Evolutionary conservation across 1,139 yeast species (phyloP), one percentile per base, ranked within the genome.

Genomic region (Diutina rugosa): DNA sequence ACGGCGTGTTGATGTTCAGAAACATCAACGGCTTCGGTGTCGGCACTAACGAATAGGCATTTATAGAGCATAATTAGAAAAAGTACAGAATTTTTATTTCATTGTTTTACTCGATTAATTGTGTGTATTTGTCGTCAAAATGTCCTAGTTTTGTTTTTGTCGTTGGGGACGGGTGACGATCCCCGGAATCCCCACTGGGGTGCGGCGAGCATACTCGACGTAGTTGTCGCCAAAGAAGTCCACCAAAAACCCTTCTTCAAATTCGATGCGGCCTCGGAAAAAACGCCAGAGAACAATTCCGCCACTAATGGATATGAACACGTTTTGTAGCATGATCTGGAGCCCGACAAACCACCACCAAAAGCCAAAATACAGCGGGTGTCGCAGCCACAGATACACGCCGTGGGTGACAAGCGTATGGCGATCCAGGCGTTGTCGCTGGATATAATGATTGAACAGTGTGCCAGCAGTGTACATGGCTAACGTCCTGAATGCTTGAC

Each of bases 321-420:
- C 57, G 68, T 90, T 93, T 55, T 82, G 72, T 58, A 91, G 69
- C 61, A 85, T 64, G 56, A 91, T 48, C 67, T 93, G 96, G 1
- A 90, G 76, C 0, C 98, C 98, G 4, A 91, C 64, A 32, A 95
- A 93, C 97, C 98, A 95, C 81, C 90, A 84, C 65, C 85, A 91
- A 67, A 87, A 93, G 0, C 98, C 99, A 57, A 84, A 79, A 69
- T 93, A 93, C 56, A 95, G 85, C 10, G 99, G 99, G 67, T 93
- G 99, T 59, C 99, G 77, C 9, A 81, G 70, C 21, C 71, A 61
- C 1, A 74, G 59, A 68, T 93, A 93, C 3, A 93, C 73, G 0
- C 98, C 99, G 7, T 70, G 62, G 0, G 89, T 87, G 10, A 93
- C 84, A 54, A 93, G 73, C 21, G 63, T 69, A 65, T 93, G 99